Base-by-base conservation (phyloP, 768 basidiomycete genomes). In the Strobilomyces dryophilus region DNA sequence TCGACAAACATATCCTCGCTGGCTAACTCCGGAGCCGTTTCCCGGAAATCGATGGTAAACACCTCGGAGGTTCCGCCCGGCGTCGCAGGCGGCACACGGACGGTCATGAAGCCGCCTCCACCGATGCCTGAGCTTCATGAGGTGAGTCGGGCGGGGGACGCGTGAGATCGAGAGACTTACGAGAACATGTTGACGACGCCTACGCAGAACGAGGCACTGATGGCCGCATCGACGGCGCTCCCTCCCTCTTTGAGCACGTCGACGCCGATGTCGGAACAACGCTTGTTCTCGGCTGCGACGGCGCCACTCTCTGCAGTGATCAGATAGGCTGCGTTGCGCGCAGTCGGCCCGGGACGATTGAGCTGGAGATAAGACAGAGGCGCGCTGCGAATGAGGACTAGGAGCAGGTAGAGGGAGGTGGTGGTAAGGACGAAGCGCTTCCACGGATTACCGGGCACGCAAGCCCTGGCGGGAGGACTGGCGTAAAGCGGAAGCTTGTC, bases 161-260 rank as follows among this genome's bases (percentile, higher is more conserved):
- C 10, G 10, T 41, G 10, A 18, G 32, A 31, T 4, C 32, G n/a
- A 21, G 15, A 4, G 14, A 78, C 83, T 65, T 63, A 93, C 79
- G 90, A 91, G 67, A 94, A 97, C 84, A 92, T 92, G 67, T 93
- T 94, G 47, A 92, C 82, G 3, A 90, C 85, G 6, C 89, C 88
- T 32, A 74, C 73, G 65, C 95, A 98, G 24, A 98, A 74, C 0
- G 86, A 82, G 0, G 89, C 79, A 20, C 84, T 81, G 49, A 98
- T 83, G 0, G 84, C 87, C 0, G 95, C 86, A 59, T 98, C 95
- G 15, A 95, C 82, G 0, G 95, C 94, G 62, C 89, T 95, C 17
- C 95, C 95, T 26, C 93, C 94, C 8, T 82, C 79, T 71, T 83
- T 84, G 53, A 95, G 61, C 9, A 85, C 74, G 5, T 82, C 72